Percentiles rank a stretch among this genome's conserved stretches.
These are phyloP conservation scores for Lavandula angustifolia DNA, from an alignment of 257 asterid species.

Conservation along the genomic window DNA sequence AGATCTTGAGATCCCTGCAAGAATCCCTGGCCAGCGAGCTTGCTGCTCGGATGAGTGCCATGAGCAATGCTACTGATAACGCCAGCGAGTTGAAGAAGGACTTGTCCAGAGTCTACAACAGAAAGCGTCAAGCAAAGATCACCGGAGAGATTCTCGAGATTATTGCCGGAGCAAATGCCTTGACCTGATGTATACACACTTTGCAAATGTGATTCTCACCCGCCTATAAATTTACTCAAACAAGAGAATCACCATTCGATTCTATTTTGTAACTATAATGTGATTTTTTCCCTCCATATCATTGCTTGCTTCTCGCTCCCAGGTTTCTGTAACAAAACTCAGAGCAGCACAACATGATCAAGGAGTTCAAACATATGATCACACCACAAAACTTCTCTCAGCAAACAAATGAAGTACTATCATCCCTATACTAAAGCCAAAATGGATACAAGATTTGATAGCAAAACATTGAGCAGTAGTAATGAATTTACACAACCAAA, in stretches of 20 bases:
- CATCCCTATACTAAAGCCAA: no score
- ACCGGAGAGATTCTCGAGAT: constrained; percentile 96
- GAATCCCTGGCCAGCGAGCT: constrained; percentile 90
- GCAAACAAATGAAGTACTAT: no score
- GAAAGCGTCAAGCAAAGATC: constrained; percentile 87
- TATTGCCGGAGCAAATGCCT: constrained; percentile 79
- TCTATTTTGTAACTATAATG: constrained; percentile 40
- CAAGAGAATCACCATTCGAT: constrained; percentile 44
- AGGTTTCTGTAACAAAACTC: neutral
- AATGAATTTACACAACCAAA: neutral
- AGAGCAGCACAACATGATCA: neutral
- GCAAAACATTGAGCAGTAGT: no score
- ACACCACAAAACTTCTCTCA: no score
- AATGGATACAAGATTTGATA: no score
- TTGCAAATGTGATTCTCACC: constrained; percentile 40
- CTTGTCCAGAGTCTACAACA: constrained; percentile 63
- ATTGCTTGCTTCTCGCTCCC: neutral
- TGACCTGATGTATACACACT: constrained; percentile 35
- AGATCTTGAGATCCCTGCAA: constrained; percentile 77
- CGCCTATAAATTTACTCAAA: constrained; percentile 39
- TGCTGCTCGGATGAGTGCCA: constrained; percentile 92
- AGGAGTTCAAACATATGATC: no score
- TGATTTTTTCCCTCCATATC: constrained; percentile 23
- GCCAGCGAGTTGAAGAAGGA: constrained; percentile 67
- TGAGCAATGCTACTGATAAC: constrained; percentile 83